Base-by-base conservation (phyloP, 2,329 filamentous ascomycete genomes). In the Verticillium zaregamsianum region DNA sequence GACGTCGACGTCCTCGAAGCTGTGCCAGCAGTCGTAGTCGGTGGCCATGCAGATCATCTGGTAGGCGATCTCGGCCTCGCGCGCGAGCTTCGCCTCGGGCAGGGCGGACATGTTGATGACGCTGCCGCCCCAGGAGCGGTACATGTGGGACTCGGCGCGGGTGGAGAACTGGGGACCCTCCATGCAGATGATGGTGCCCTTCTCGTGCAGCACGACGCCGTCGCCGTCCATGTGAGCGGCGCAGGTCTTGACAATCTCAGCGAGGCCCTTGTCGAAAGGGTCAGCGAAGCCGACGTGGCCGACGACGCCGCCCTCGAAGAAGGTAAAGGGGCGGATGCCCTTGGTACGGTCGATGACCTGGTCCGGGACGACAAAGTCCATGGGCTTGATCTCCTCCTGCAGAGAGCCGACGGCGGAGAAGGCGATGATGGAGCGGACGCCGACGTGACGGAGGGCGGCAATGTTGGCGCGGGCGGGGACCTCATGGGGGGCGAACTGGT, bases 41-140 rank as follows among this genome's bases (percentile, higher is more conserved):
- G 95, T 99, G 37, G 92, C 92, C 95, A 99, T 99, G 83, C 94
- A 97, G 72, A 99, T 96, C 86, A 97, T 96, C 80, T 96, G 93
- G 78, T 98, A 98, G 39, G 90, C 90, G 69, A 99, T 90, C 81
- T 99, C 95, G 28, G 95, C 95, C 80, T 99, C 95, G 60, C 92
- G 89, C 11, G 95, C 95, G 23, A 99, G 88, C 83, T 99, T 99
- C 58, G 94, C 91, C 80, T 99, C 95, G 23, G 95, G 95, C 17
- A 99, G 84, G 15, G 90, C 90, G 55, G 92, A 96, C 95, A 99
- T 99, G 85, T 98, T 98, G 83, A 99, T 98, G 59, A 98, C 91
- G 67, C 86, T 90, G 68, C 93, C 94, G 70, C 94, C 94, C 91
- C 93, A 97, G 64, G 87, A 83, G 68, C 95, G 92, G 83, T 99